phyloP scores from a whole-genome alignment of 768 basidiomycete species.

The Cyclocybe cylindracea region DNA sequence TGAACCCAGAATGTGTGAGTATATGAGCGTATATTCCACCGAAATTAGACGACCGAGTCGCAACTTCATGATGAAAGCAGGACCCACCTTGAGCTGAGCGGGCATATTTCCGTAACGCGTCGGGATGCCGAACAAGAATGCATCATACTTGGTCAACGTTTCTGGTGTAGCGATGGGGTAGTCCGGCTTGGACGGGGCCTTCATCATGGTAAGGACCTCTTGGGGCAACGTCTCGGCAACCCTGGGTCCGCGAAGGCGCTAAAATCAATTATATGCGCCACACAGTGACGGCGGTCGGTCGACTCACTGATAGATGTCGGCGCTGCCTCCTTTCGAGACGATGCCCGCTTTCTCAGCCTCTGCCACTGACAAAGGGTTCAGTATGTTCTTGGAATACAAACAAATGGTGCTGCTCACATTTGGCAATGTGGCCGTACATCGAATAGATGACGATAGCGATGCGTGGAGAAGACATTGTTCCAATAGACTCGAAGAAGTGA shows the following conservation, averaged over 20 bases:
- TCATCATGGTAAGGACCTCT: slow-evolving; percentile 60
- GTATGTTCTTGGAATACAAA: not conserved
- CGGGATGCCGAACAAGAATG: slow-evolving; percentile 67
- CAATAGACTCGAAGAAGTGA: no score
- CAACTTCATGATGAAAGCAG: no score
- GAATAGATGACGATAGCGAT: slow-evolving; percentile 74
- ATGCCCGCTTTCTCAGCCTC: slow-evolving; percentile 33
- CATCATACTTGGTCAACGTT: slow-evolving; percentile 57
- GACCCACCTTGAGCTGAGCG: slow-evolving; percentile 48
- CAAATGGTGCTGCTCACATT: not conserved
- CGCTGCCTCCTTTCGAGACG: slow-evolving; percentile 34
- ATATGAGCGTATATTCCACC: not conserved
- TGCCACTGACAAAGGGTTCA: slow-evolving; percentile 42
- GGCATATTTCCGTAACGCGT: slow-evolving; percentile 79
- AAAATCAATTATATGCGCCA: not conserved
- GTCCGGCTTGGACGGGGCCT: slow-evolving; percentile 57
- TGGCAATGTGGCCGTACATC: slow-evolving; percentile 62
- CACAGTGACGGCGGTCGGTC: not conserved
- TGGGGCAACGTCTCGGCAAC: slow-evolving; percentile 65
- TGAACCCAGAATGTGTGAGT: not conserved
- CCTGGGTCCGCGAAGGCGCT: slow-evolving; percentile 27
- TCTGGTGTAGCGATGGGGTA: slow-evolving; percentile 59
- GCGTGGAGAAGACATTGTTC: slow-evolving; percentile 47
- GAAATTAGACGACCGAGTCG: no score
- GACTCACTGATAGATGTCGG: slow-evolving; percentile 43